Evolutionary conservation across 805 yeast genomes (phyloP), one percentile per base, ranked within the genome.

Genomic region (Candida ulmi): DNA sequence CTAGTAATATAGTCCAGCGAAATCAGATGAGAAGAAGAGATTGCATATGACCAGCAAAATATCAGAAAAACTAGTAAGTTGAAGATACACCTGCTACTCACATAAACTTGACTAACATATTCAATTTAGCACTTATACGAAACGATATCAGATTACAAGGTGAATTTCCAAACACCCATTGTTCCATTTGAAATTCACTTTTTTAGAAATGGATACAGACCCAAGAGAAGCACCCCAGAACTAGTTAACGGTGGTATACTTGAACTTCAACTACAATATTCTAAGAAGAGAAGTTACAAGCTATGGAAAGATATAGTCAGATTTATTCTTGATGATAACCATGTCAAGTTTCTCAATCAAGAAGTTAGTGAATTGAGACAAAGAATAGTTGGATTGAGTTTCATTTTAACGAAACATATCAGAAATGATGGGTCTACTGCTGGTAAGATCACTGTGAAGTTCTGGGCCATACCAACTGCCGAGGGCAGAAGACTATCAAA

Each of bases 301-400:
- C 8, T 38, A 21, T 47, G 49, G 51, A 39, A 43, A 30, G 17
- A 33, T 13, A 6, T 42, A 2, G 5, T 42, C 11, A 38, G 39
- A 23, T 28, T 42, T 11, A 16, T 35, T 12, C 9, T 42, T 16
- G 39, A 30, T 11, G 42, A 39, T n/a, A n/a, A 27, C n/a, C 25
- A 32, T 11, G 18, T 19, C 3, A n/a, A 33, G 15, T 24, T 28
- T 21, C 21, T 35, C 7, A n/a, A 25, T 13, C 4, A 23, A 17
- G 27, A 35, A 11, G 19, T 24, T 16, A 25, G 4, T 8, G 16
- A 15, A 15, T 17, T 39, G 17, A 33, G 28, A 18, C 26, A 41
- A 5, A n/a, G 24, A 26, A 28, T 42, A 4, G 23, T 33, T 34
- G 45, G 45, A 6, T 11, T 42, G 2, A 26, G 36, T 5, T 33